Evolutionary conservation across 176 grass and related monocot genomes (phyloP).

Genomic region (Oryza meridionalis): DNA sequence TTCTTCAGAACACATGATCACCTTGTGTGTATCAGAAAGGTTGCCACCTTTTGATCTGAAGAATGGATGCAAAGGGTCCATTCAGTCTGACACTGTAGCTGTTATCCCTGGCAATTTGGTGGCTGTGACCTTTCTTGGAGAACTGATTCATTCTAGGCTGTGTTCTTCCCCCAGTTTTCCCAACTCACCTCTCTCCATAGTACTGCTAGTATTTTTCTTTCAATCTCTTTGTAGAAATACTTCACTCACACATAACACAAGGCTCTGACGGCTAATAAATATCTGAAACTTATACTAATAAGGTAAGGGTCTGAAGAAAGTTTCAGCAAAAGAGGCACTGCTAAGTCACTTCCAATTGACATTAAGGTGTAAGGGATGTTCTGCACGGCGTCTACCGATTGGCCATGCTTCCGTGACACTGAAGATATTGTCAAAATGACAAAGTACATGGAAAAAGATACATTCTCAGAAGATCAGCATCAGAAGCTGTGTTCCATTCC

Average conservation of each 20-base stretch:
- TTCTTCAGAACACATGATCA: neutral
- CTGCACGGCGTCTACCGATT: slow-evolving; percentile 10
- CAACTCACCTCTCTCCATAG: neutral
- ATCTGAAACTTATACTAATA: slow-evolving; percentile 22
- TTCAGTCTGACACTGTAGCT: neutral
- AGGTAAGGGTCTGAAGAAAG: neutral
- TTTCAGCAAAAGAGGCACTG: neutral
- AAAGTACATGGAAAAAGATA: neutral
- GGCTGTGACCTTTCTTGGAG: neutral
- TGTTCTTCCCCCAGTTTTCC: no score
- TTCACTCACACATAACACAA: neutral
- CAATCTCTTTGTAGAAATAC: neutral
- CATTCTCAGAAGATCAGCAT: neutral
- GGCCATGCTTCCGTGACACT: neutral
- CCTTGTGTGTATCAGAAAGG: slow-evolving; percentile 4
- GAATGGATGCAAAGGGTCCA: neutral
- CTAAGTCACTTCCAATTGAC: neutral
- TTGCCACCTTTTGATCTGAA: slow-evolving; percentile 9
- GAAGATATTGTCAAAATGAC: neutral
- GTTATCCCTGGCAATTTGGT: neutral
- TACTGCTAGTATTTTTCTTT: neutral
- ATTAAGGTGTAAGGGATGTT: slow-evolving; percentile 36
- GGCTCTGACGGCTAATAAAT: neutral
- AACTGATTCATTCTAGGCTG: neutral
- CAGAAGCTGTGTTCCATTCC: neutral